Evolutionary conservation across 169 alveolate genomes (phyloP).

Genomic region (Toxoplasma gondii): DNA sequence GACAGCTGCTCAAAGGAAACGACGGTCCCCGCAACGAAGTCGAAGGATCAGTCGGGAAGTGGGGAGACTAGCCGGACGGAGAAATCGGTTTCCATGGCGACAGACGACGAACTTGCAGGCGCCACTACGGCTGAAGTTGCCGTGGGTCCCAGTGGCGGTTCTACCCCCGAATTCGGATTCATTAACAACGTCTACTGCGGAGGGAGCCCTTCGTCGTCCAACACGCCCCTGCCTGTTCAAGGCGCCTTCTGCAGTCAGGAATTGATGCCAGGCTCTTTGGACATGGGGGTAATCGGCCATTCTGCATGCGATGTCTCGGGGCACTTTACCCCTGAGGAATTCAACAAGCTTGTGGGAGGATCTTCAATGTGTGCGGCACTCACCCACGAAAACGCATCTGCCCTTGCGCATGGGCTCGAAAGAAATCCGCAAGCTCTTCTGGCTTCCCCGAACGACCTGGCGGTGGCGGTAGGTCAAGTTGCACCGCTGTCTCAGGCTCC

Average conservation of each 20-base stretch:
- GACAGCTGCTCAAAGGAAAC: not conserved
- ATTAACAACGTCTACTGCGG: not conserved
- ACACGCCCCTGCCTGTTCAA: not conserved
- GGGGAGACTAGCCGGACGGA: not conserved
- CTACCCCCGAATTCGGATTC: not conserved
- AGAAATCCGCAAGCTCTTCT: not conserved
- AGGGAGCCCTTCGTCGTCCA: not conserved
- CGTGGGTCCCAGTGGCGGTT: not conserved
- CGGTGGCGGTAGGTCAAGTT: too few relatives aligned
- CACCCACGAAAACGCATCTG: not conserved
- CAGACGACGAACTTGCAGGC: not conserved
- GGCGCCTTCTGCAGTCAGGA: not conserved
- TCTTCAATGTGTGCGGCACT: not conserved
- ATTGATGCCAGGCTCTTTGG: not conserved
- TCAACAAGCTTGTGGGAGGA: not conserved
- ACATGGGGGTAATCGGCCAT: not conserved
- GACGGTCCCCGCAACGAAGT: not conserved
- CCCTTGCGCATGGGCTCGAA: not conserved
- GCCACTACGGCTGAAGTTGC: not conserved
- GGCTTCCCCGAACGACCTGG: too few relatives aligned
- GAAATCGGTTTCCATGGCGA: not conserved
- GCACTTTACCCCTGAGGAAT: not conserved
- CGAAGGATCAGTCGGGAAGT: not conserved
- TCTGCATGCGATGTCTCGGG: not conserved
- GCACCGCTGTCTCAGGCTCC: too few relatives aligned